These are phyloP conservation scores for Pulicaria dysenterica DNA, from an alignment of 129 eudicot species.

Conservation along the genomic window DNA sequence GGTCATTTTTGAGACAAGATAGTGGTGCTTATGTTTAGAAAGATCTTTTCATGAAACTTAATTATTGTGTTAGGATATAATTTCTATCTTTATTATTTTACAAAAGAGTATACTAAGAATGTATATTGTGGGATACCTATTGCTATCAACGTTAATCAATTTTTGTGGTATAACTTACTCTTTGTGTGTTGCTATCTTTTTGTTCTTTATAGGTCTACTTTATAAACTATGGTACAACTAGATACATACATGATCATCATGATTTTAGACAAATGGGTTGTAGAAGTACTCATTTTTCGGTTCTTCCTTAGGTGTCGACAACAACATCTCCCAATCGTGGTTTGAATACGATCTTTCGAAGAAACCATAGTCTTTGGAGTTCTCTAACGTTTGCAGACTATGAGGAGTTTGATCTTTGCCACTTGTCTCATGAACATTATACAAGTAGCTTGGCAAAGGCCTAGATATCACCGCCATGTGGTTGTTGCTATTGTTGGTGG, in stretches of 20 bases:
- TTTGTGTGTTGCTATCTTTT: too few species aligned
- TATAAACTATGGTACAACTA: neutral
- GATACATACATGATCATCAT: neutral
- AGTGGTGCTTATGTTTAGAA: too few species aligned
- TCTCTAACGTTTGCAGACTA: constrained; percentile 48
- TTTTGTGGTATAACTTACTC: too few species aligned
- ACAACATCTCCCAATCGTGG: constrained; percentile 37
- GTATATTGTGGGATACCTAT: too few species aligned
- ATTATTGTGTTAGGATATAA: too few species aligned
- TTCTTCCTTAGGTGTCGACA: constrained; percentile 58
- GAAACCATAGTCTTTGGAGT: constrained; percentile 31
- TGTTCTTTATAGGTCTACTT: neutral
- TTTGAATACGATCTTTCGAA: constrained; percentile 33
- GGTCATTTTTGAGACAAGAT: too few species aligned
- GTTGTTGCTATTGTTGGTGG: constrained; percentile 26
- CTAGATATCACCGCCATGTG: constrained; percentile 39
- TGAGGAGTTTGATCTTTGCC: constrained; percentile 42
- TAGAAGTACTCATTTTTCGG: constrained; percentile 58
- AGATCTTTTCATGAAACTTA: too few species aligned
- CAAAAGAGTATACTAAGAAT: too few species aligned
- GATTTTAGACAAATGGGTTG: constrained; percentile 40
- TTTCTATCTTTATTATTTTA: too few species aligned
- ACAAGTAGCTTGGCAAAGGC: constrained; percentile 40
- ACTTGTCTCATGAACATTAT: constrained; percentile 25
- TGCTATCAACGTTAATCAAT: too few species aligned